phyloP scores from a whole-genome alignment of 306 rosid genomes.

The Spatholobus suberectus region DNA sequence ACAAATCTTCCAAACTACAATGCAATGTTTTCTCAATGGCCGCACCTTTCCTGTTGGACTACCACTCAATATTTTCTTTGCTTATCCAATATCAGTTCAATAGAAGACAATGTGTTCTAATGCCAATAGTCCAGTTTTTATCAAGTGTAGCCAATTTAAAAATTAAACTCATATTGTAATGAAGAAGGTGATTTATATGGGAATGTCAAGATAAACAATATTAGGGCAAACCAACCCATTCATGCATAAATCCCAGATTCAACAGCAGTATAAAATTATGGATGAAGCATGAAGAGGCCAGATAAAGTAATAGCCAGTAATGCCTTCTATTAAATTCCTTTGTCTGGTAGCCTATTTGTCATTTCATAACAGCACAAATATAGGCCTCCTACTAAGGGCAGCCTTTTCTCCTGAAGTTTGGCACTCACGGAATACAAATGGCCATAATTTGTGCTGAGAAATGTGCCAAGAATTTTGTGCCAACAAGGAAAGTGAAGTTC shows the following conservation, averaged over 20 bases:
- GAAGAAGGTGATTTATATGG: not conserved
- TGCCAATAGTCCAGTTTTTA: not conserved
- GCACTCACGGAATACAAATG: not conserved
- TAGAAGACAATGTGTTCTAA: not conserved
- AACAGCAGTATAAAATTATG: not conserved
- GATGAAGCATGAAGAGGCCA: not conserved
- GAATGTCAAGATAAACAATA: not conserved
- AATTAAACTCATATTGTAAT: too few relatives aligned
- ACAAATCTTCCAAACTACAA: conserved; percentile 85
- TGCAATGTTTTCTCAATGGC: conserved; percentile 65
- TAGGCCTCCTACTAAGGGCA: not conserved
- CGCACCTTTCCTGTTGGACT: conserved; percentile 70
- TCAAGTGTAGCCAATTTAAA: not conserved
- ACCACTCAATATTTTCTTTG: not conserved
- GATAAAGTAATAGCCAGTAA: not conserved
- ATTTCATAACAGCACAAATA: conserved; percentile 6
- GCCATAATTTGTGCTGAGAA: not conserved
- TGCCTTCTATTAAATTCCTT: not conserved
- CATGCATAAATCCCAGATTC: not conserved
- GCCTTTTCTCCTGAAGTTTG: not conserved
- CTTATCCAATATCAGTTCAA: not conserved
- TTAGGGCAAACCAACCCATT: not conserved
- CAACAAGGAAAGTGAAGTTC: not conserved
- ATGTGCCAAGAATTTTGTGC: not conserved
- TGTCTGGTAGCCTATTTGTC: not conserved